Percentiles rank a stretch among this genome's conserved stretches.
Conservation (phyloP, 2,329 filamentous ascomycete species). For the Simplicillium sp. region DNA sequence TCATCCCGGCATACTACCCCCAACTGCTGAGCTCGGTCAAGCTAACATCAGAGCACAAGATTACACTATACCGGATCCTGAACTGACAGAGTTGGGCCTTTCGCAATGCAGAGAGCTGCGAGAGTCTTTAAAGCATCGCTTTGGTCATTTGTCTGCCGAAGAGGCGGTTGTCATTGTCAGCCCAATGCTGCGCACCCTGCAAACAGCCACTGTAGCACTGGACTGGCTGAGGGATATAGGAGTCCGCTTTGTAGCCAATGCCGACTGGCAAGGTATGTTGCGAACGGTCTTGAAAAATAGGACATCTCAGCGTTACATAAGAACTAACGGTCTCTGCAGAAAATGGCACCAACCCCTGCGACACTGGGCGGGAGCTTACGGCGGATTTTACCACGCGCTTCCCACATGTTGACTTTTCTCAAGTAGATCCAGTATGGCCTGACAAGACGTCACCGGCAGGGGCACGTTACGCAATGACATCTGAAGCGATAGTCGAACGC, state of each 20-base stretch:
- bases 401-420: constrained; percentile 44
- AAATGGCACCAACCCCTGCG: constrained; percentile 48
- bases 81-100: constrained; percentile 37
- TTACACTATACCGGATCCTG: constrained; percentile 38
- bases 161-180: constrained; percentile 48
- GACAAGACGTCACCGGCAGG: constrained; percentile 45
- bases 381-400: constrained; percentile 22
- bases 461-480: constrained; percentile 41
- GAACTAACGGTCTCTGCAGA: constrained; percentile 22
- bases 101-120: constrained; percentile 37
- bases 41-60: constrained; percentile 29
- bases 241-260: constrained; percentile 45
- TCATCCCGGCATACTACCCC: constrained; percentile 10
- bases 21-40: constrained; percentile 4
- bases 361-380: constrained; percentile 34
- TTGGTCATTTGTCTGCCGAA: constrained; percentile 18
- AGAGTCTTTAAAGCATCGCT: constrained; percentile 28
- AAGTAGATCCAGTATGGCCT: constrained; percentile 50
- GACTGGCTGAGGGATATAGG: constrained; percentile 48
- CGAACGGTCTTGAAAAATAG: not conserved
- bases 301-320: not conserved
- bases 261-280: constrained; percentile 53
- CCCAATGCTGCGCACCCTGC: constrained; percentile 55
- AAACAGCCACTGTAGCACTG: constrained; percentile 50
- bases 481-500: constrained; percentile 41